Conservation (phyloP, 495 filamentous ascomycete species). For the Aspergillus indologenus region DNA sequence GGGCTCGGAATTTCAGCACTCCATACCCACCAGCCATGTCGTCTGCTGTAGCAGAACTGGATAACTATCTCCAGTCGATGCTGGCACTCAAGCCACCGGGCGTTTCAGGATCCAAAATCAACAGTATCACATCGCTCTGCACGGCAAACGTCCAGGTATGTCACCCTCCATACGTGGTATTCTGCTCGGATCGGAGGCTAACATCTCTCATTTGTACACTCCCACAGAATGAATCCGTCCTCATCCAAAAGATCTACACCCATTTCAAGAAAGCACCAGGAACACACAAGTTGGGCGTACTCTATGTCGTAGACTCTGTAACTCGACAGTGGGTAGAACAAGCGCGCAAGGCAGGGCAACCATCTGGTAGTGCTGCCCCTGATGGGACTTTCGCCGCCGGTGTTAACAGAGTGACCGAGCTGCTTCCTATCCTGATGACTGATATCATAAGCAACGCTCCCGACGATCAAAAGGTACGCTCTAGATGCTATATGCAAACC, state of each 20-base stretch:
- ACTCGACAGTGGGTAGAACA: slow-evolving; percentile 97
- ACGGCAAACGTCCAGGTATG: slow-evolving; percentile 89
- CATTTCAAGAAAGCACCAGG: slow-evolving; percentile 94
- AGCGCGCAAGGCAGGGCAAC: slow-evolving; percentile 80
- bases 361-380: slow-evolving; percentile 67
- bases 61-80: slow-evolving; percentile 87
- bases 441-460: slow-evolving; percentile 88
- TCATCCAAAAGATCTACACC: slow-evolving; percentile 93
- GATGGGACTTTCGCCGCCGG: slow-evolving; percentile 94
- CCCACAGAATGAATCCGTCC: slow-evolving; percentile 83
- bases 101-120: slow-evolving; percentile 87
- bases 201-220: slow-evolving; percentile 19
- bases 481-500: slow-evolving; percentile 33
- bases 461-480: slow-evolving; percentile 97
- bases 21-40: slow-evolving; percentile 53
- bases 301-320: slow-evolving; percentile 99
- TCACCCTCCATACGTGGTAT: slow-evolving; percentile 1
- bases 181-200: slow-evolving; percentile 24
- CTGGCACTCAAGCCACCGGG: slow-evolving; percentile 86
- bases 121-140: slow-evolving; percentile 78
- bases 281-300: slow-evolving; percentile 96
- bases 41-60: slow-evolving; percentile 84
- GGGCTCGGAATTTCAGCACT: slow-evolving; percentile 11
- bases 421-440: slow-evolving; percentile 90
- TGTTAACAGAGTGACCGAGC: slow-evolving; percentile 92